These are phyloP conservation scores for Sugiyamaella smithiae DNA, from an alignment of 805 yeast genomes.

Conservation along the genomic window DNA sequence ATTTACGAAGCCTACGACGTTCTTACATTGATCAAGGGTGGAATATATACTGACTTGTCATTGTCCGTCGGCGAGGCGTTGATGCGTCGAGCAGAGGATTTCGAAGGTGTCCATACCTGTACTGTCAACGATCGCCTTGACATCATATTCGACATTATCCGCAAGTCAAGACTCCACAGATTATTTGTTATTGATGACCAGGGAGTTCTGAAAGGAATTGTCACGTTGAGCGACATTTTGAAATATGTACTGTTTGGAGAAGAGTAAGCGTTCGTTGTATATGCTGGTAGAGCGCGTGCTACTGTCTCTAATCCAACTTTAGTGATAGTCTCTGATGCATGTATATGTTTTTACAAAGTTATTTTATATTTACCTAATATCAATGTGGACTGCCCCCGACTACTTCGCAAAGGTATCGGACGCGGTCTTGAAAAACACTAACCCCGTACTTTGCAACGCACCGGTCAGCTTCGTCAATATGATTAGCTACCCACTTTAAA, in stretches of 20 bases:
- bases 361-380: too few species aligned
- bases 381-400: neutral
- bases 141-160: conserved; percentile 87
- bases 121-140: conserved; percentile 81
- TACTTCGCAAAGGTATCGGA: conserved; percentile 1
- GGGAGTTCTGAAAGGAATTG: conserved; percentile 74
- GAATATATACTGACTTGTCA: conserved; percentile 85
- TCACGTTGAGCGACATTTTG: conserved; percentile 87
- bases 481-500: neutral
- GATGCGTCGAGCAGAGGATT: conserved; percentile 89
- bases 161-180: conserved; percentile 87
- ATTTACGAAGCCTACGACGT: conserved; percentile 97
- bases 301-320: too few species aligned
- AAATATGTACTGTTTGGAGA: conserved; percentile 73
- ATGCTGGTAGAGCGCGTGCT: too few species aligned
- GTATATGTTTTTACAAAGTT: too few species aligned
- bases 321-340: too few species aligned
- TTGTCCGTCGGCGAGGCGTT: conserved; percentile 94
- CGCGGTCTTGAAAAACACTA: neutral
- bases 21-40: conserved; percentile 87
- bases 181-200: conserved; percentile 86
- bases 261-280: neutral
- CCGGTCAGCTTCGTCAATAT: neutral
- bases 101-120: conserved; percentile 97
- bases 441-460: neutral